Evolutionary conservation across 2,329 filamentous ascomycete genomes (phyloP).

Genomic region (Ceratocystis smalleyi): DNA sequence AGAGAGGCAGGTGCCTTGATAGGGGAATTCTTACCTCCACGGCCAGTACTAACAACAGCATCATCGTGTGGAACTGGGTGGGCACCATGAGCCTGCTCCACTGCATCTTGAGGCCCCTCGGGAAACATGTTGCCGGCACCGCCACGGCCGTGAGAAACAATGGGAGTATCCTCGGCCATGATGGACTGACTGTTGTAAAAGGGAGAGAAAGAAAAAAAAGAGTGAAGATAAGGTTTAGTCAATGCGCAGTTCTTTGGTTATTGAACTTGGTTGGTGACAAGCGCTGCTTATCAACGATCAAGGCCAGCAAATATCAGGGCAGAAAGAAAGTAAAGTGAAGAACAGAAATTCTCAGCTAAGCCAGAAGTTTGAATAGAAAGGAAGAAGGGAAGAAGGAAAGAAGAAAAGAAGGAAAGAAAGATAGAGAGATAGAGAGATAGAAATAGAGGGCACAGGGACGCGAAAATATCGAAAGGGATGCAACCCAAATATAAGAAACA

Average conservation of each 20-base stretch:
- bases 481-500: not conserved
- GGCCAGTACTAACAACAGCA: slow-evolving; percentile 42
- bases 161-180: slow-evolving; percentile 21
- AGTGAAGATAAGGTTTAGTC: not conserved
- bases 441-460: not conserved
- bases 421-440: not conserved
- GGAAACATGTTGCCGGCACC: slow-evolving; percentile 46
- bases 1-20: not conserved
- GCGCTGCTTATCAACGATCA: not conserved
- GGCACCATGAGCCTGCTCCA: slow-evolving; percentile 42
- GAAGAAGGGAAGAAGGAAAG: not conserved
- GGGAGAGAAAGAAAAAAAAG: not conserved
- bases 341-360: not conserved
- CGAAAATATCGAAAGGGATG: not conserved
- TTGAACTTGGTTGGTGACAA: not conserved
- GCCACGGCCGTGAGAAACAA: slow-evolving; percentile 44
- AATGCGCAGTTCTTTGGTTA: not conserved
- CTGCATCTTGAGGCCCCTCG: slow-evolving; percentile 44
- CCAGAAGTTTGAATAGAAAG: no score
- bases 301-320: not conserved
- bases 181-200: slow-evolving; percentile 7
- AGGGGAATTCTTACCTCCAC: slow-evolving; percentile 34
- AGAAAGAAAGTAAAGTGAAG: not conserved
- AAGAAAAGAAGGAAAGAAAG: not conserved
- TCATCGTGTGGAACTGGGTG: slow-evolving; percentile 40